Conservation (phyloP, 2,329 filamentous ascomycete species). For the Aciculosporium take region DNA sequence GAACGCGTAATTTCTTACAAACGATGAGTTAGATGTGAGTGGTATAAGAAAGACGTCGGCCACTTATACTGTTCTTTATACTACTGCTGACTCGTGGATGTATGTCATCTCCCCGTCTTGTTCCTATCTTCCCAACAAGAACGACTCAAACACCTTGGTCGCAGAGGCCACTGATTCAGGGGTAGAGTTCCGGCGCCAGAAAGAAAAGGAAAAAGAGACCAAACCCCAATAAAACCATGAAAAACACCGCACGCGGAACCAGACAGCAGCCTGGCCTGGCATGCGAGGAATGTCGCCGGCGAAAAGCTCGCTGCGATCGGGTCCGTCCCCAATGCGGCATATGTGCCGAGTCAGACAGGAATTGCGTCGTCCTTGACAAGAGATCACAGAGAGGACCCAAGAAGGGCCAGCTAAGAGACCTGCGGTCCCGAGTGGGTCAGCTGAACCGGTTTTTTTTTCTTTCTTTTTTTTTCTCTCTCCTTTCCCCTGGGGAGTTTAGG, state of each 20-base stretch:
- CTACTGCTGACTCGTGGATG: too few relatives aligned
- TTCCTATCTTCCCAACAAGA: too few relatives aligned
- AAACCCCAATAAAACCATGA: too few relatives aligned
- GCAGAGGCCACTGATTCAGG: neutral
- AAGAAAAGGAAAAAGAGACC: too few relatives aligned
- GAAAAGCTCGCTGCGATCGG: neutral
- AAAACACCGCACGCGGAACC: neutral
- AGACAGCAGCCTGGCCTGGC: neutral
- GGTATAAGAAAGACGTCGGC: too few relatives aligned
- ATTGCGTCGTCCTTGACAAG: neutral
- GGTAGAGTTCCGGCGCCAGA: too few relatives aligned
- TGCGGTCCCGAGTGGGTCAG: neutral
- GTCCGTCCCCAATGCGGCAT: neutral
- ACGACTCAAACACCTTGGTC: neutral
- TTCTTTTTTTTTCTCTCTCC: neutral
- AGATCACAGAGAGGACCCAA: neutral
- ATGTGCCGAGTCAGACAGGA: neutral
- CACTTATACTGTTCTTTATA: too few relatives aligned
- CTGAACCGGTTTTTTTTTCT: neutral
- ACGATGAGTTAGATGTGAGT: too few relatives aligned
- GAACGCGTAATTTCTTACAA: too few relatives aligned
- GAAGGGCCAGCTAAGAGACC: neutral
- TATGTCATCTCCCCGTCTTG: too few relatives aligned
- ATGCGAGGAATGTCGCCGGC: conserved; percentile 1
- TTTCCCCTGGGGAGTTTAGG: too few relatives aligned